Conservation (phyloP, 2,329 filamentous ascomycete species). For the Lachnum nothofagi region DNA sequence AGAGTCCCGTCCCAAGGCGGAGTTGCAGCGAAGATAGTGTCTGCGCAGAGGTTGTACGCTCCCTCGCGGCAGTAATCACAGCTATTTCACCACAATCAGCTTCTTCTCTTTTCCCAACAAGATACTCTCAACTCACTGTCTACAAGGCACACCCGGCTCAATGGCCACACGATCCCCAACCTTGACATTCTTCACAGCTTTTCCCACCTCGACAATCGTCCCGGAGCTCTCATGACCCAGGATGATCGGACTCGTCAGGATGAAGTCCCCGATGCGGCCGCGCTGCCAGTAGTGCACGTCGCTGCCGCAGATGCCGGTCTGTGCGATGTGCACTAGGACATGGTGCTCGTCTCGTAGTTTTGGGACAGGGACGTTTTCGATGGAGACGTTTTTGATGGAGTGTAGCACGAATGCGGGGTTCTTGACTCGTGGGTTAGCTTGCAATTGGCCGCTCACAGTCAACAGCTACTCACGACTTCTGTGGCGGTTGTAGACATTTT, state of each 20-base stretch:
- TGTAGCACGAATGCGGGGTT: slow-evolving; percentile 46
- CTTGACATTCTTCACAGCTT: slow-evolving; percentile 17
- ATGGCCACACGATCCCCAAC: slow-evolving; percentile 42
- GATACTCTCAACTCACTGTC: too few species aligned
- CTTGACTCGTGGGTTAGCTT: slow-evolving; percentile 20
- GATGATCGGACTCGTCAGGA: slow-evolving; percentile 20
- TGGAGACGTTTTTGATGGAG: slow-evolving; percentile 40
- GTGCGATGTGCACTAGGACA: slow-evolving; percentile 41
- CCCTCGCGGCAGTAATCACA: slow-evolving; percentile 41
- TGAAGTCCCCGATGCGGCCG: slow-evolving; percentile 39
- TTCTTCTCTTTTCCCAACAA: too few species aligned
- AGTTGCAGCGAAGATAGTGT: slow-evolving; percentile 46
- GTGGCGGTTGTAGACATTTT: too few species aligned
- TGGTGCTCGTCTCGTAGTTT: slow-evolving; percentile 37
- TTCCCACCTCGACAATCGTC: slow-evolving; percentile 14
- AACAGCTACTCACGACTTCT: too few species aligned
- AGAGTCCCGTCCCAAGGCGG: slow-evolving; percentile 46
- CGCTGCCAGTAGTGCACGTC: slow-evolving; percentile 39
- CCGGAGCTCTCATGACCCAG: slow-evolving; percentile 45
- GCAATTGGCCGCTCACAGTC: too few species aligned
- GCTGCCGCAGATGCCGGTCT: slow-evolving; percentile 45
- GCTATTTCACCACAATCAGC: too few species aligned
- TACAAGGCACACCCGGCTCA: slow-evolving; percentile 44
- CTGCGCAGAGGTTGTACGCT: slow-evolving; percentile 38
- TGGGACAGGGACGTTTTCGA: slow-evolving; percentile 42